Percentiles rank a stretch among this genome's conserved stretches.
Evolutionary conservation across 805 yeast species (phyloP).

Genomic region (Saccharomycopsis oosterbeekiorum): DNA sequence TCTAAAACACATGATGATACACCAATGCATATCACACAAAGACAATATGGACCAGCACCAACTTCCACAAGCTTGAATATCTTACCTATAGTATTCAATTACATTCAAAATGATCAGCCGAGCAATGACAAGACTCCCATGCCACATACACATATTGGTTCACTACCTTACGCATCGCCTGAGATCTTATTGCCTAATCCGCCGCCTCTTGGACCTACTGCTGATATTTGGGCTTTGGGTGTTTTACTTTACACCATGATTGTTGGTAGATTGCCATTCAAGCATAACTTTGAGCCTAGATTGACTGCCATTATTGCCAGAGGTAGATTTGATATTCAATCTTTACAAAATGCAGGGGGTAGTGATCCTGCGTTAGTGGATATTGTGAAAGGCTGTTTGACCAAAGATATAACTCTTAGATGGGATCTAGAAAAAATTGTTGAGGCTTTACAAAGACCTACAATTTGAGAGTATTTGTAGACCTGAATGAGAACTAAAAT

Average conservation of each 20-base stretch:
- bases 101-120: slow-evolving; percentile 22
- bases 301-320: slow-evolving; percentile 61
- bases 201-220: slow-evolving; percentile 48
- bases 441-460: slow-evolving; percentile 2
- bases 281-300: slow-evolving; percentile 75
- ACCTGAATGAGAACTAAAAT: too few species aligned
- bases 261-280: slow-evolving; percentile 70
- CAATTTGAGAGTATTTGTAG: neutral
- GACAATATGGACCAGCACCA: slow-evolving; percentile 25
- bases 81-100: slow-evolving; percentile 21
- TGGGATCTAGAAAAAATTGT: slow-evolving; percentile 33
- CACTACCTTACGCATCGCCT: slow-evolving; percentile 88
- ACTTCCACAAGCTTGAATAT: slow-evolving; percentile 19
- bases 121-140: slow-evolving; percentile 20
- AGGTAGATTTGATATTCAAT: slow-evolving; percentile 46
- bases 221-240: slow-evolving; percentile 91
- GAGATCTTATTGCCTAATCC: slow-evolving; percentile 60
- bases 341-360: slow-evolving; percentile 35
- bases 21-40: slow-evolving; percentile 24
- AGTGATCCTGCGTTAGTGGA: slow-evolving; percentile 22
- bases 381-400: slow-evolving; percentile 45
- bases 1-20: slow-evolving; percentile 27
- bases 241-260: slow-evolving; percentile 65
- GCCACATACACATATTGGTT: slow-evolving; percentile 72
- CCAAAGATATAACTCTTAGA: slow-evolving; percentile 40